Conservation (phyloP, 1,284 basidiomycete genomes). For the Marasmius sp. region DNA sequence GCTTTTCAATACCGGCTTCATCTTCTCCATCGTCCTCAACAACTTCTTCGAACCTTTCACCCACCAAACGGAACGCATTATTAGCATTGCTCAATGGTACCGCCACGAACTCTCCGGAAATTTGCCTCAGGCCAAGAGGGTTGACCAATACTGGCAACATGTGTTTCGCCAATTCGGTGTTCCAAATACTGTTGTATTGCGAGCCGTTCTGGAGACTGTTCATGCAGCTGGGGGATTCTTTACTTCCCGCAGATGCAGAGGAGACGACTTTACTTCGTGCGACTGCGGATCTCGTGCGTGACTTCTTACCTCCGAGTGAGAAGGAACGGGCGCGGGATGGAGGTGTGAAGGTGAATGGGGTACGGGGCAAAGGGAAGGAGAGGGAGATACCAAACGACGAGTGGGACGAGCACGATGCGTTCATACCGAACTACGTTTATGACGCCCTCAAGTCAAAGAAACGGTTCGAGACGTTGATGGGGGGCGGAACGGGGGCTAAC, state of each 20-base stretch:
- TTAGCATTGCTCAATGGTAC: conserved; percentile 45
- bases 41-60: conserved; percentile 23
- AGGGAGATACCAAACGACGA: conserved; percentile 27
- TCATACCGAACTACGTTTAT: conserved; percentile 89
- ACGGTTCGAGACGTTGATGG: conserved; percentile 85
- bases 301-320: conserved; percentile 52
- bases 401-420: conserved; percentile 54
- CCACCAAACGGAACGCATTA: conserved; percentile 46
- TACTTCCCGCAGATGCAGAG: conserved; percentile 34
- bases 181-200: conserved; percentile 91
- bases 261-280: conserved; percentile 84
- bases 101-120: conserved; percentile 12
- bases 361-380: conserved; percentile 35
- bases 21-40: conserved; percentile 20
- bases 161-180: conserved; percentile 95
- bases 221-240: conserved; percentile 54
- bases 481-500: conserved; percentile 66
- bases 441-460: conserved; percentile 96
- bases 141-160: conserved; percentile 95
- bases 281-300: conserved; percentile 78
- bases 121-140: conserved; percentile 63
- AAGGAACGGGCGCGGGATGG: conserved; percentile 9
- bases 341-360: conserved; percentile 31
- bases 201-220: conserved; percentile 85
- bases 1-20: conserved; percentile 62